A percentile compares a stretch with the other conserved stretches of the same genome.
Conservation (phyloP, 169 alveolate species). For the Eimeria maxima region DNA sequence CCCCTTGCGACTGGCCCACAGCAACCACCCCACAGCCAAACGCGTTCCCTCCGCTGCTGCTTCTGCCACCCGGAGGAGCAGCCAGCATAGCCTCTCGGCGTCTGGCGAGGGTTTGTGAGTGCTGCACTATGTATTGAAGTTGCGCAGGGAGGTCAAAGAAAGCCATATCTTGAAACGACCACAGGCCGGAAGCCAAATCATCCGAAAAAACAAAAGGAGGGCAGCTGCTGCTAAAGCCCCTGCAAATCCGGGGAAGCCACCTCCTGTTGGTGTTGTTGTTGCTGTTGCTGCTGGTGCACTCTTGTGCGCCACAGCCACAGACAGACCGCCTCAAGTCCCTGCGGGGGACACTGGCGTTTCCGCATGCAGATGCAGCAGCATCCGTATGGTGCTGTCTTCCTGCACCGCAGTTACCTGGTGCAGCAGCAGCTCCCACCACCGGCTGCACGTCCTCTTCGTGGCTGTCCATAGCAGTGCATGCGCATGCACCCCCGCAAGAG, state of each 20-base stretch:
- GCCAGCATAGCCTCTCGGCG: slow-evolving; percentile 19
- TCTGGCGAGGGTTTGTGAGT: background rate
- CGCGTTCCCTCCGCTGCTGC: slow-evolving; percentile 39
- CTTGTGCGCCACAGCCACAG: background rate
- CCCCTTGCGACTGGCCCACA: slow-evolving; percentile 83
- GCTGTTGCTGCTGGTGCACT: background rate
- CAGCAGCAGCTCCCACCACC: slow-evolving; percentile 29
- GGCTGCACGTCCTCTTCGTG: slow-evolving; percentile 14
- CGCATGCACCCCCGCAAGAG: background rate
- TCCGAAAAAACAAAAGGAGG: slow-evolving; percentile 61
- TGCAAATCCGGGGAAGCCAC: background rate
- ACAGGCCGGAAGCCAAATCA: background rate
- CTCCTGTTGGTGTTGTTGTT: background rate
- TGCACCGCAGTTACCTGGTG: background rate
- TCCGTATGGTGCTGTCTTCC: background rate
- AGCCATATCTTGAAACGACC: slow-evolving; percentile 81
- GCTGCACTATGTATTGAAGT: slow-evolving; percentile 54
- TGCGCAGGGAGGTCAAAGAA: slow-evolving; percentile 70
- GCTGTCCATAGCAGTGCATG: background rate
- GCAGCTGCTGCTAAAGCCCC: slow-evolving; percentile 16
- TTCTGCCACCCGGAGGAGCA: background rate
- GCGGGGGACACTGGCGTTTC: background rate
- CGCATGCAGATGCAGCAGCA: background rate
- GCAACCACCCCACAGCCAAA: slow-evolving; percentile 62
- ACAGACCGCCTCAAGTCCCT: background rate